Base-by-base conservation (phyloP, 1,139 yeast species). In the Suhomyces atakaporum region DNA sequence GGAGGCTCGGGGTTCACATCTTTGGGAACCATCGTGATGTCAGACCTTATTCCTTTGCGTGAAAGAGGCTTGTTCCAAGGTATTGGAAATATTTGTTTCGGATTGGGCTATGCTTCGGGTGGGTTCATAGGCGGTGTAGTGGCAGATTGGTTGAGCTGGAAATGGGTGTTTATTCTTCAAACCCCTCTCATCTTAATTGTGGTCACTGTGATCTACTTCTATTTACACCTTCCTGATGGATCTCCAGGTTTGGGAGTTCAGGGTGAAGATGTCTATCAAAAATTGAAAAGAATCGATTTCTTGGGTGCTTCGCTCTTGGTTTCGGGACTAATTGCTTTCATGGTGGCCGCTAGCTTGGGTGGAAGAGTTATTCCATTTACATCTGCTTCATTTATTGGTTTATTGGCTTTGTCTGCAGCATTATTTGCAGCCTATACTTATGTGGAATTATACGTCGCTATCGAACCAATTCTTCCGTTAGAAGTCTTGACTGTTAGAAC, bases 131-230 rank as follows among this genome's bases (percentile, higher is more conserved):
- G 96, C 25, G 95, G 95, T 8, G 52, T 81, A 25, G 63, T 87
- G 21, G 76, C 90, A 15, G 86, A 81, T 40, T 53, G 60, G n/a
- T 70, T 79, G 46, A 95, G 95, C 22, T 89, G 97, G 97, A 74
- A 88, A 53, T 74, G 73, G 53, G 78, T 75, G 1, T 76, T 76
- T 47, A 55, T 70, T 16, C 46, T 73, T 19, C 81, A 76, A 49
- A 71, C 74, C 5, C 96, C 97, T 0, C 60, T 86, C 23, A 80
- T 87, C 3, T 31, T 76, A 3, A 12, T 62, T 4, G 81, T 84
- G 11, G 73, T 75, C 1, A 14, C 66, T 1, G 63, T 69, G 3
- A 58, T 70, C 61, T 62, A 56, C 46, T 36, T 53, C 11, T 63
- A 51, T 49, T 66, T 54, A 65, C 27, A 66, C 71, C 60, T 75